Evolutionary conservation across 495 filamentous ascomycete species (phyloP).

Genomic region (Cudoniella acicularis): DNA sequence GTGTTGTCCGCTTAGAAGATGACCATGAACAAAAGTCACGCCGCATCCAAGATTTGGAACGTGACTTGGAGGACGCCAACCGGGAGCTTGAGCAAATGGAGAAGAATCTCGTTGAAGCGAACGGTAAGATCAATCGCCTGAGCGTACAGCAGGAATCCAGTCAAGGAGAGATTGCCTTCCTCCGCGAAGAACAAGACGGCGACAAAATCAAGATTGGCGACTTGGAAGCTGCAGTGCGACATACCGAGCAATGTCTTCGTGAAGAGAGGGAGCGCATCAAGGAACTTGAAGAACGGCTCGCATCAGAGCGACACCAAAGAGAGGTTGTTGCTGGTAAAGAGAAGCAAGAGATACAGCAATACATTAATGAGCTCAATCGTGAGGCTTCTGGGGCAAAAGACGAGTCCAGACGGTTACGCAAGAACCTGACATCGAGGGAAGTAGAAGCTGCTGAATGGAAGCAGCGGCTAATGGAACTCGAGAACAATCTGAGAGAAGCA

Average conservation of each 20-base stretch:
- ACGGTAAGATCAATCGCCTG: constrained; percentile 78
- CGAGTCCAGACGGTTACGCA: constrained; percentile 74
- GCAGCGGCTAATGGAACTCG: constrained; percentile 82
- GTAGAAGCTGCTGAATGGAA: constrained; percentile 87
- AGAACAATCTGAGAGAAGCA: constrained; percentile 79
- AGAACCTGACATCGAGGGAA: constrained; percentile 76
- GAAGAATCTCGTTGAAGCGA: constrained; percentile 70
- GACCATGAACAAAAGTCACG: constrained; percentile 63
- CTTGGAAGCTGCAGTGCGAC: constrained; percentile 75
- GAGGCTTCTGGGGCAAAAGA: constrained; percentile 81
- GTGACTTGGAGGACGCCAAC: constrained; percentile 70
- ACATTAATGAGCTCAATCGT: constrained; percentile 80
- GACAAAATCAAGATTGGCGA: constrained; percentile 99
- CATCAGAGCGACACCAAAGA: constrained; percentile 77
- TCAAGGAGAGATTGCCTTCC: constrained; percentile 89
- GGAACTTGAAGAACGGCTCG: constrained; percentile 74
- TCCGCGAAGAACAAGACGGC: constrained; percentile 93
- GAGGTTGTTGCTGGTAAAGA: constrained; percentile 81
- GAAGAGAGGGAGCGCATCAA: constrained; percentile 77
- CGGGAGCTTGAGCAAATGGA: constrained; percentile 75
- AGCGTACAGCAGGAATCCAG: constrained; percentile 88
- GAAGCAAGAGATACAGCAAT: constrained; percentile 72
- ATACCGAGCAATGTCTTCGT: constrained; percentile 62
- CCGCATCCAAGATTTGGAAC: constrained; percentile 67
- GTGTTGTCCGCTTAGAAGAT: constrained; percentile 80